Conservation (phyloP, 805 yeast species). For the Limtongia smithiae region DNA sequence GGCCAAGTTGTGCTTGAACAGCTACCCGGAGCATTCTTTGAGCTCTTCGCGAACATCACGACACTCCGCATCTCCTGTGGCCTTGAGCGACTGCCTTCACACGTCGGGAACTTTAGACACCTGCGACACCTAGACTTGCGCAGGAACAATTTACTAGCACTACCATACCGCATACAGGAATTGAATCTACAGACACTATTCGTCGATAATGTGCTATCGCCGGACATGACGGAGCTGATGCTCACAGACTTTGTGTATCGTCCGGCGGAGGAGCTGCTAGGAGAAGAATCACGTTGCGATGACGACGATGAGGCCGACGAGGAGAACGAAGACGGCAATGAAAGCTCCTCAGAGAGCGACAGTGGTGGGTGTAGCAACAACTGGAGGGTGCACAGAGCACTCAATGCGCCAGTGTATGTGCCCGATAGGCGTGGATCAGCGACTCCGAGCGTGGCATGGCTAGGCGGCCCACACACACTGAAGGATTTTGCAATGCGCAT, state of each 20-base stretch:
- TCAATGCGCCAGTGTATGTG: too few relatives aligned
- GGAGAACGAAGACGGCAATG: not conserved
- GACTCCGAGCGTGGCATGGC: conserved; percentile 7
- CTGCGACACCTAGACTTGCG: conserved; percentile 17
- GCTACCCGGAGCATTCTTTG: conserved; percentile 23
- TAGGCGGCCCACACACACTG: conserved; percentile 18
- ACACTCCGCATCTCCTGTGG: conserved; percentile 20
- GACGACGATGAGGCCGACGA: not conserved
- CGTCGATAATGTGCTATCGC: conserved; percentile 16
- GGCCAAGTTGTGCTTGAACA: conserved; percentile 14
- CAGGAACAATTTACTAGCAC: conserved; percentile 11
- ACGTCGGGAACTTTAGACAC: conserved; percentile 15
- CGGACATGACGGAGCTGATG: conserved; percentile 20
- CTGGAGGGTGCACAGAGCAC: too few relatives aligned
- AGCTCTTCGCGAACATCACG: conserved; percentile 17
- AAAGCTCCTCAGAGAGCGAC: not conserved
- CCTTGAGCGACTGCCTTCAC: conserved; percentile 21
- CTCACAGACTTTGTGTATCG: conserved; percentile 20
- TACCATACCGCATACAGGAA: conserved; percentile 16
- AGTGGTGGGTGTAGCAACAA: not conserved
- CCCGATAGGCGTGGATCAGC: not conserved
- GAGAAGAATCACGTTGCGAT: too few relatives aligned
- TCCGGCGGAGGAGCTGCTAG: not conserved
- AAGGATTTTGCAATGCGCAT: conserved; percentile 12
- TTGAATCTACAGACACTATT: conserved; percentile 19